phyloP scores from a whole-genome alignment of 2,329 filamentous ascomycete genomes.

The Ophiostoma ulmi region DNA sequence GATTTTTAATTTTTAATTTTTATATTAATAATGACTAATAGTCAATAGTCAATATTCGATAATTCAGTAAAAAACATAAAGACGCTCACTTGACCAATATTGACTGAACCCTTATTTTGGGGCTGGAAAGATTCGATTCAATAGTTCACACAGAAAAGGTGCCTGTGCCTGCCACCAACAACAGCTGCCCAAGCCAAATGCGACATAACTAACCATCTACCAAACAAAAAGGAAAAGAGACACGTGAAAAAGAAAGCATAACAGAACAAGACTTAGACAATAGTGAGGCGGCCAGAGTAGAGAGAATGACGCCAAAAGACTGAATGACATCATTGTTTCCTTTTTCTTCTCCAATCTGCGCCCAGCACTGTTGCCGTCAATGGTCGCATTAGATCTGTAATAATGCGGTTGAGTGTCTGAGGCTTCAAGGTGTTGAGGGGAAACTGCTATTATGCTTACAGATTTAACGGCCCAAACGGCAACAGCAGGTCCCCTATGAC shows the following conservation, averaged over 20 bases:
- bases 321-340: slow-evolving; percentile 10
- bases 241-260: neutral
- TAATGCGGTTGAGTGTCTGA: neutral
- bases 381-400: neutral
- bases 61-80: neutral
- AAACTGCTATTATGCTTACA: neutral
- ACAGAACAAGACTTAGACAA: neutral
- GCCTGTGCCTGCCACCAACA: neutral
- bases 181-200: neutral
- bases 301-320: neutral
- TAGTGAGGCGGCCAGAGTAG: neutral
- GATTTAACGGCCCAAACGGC: neutral
- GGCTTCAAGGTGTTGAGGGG: no score
- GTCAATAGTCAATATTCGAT: no score
- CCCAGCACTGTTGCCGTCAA: neutral
- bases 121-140: neutral
- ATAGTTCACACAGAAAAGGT: neutral
- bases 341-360: slow-evolving; percentile 6
- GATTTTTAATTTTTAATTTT: no score
- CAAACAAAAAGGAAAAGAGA: neutral
- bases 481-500: neutral
- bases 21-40: no score
- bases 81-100: neutral
- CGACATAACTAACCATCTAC: neutral
- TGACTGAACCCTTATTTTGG: neutral